Percentiles rank a stretch among this genome's conserved stretches.
Conservation (phyloP, 2,329 filamentous ascomycete genomes). For the Fusarium ambrosium region DNA sequence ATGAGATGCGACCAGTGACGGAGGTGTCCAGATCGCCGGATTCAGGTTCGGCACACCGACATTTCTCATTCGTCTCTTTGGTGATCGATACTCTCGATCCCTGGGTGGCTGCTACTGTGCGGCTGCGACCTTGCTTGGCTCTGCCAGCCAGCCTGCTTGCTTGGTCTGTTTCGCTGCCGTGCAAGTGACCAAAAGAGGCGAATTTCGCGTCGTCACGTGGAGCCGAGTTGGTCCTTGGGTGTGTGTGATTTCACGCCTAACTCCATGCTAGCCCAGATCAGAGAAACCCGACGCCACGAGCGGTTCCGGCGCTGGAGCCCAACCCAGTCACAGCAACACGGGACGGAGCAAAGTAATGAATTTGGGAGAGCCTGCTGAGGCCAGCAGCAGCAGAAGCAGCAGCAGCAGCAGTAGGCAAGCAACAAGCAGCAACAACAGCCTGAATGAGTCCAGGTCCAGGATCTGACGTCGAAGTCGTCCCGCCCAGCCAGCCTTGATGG, state of each 20-base stretch:
- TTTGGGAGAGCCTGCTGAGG: constrained; percentile 15
- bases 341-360: constrained; percentile 1
- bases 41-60: constrained; percentile 43
- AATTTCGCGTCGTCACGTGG: constrained; percentile 34
- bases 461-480: constrained; percentile 4
- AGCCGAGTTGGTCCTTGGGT: constrained; percentile 1
- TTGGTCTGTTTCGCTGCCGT: constrained; percentile 9
- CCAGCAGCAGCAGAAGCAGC: not conserved
- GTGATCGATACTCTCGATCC: constrained; percentile 24
- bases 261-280: not conserved
- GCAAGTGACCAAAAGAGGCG: constrained; percentile 35
- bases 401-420: not conserved
- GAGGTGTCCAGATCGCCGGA: constrained; percentile 33
- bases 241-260: not conserved
- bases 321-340: constrained; percentile 20
- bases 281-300: constrained; percentile 23
- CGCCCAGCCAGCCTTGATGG: constrained; percentile 15
- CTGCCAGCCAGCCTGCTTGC: constrained; percentile 6
- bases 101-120: constrained; percentile 15
- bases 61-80: constrained; percentile 42
- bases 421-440: constrained; percentile 1
- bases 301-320: constrained; percentile 30
- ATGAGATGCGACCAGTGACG: constrained; percentile 25
- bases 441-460: constrained; percentile 3
- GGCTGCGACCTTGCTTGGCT: not conserved